A percentile compares a stretch with the other conserved stretches of the same genome.
phyloP scores from a whole-genome alignment of 129 eudicot species.

The Glebionis coronaria region DNA sequence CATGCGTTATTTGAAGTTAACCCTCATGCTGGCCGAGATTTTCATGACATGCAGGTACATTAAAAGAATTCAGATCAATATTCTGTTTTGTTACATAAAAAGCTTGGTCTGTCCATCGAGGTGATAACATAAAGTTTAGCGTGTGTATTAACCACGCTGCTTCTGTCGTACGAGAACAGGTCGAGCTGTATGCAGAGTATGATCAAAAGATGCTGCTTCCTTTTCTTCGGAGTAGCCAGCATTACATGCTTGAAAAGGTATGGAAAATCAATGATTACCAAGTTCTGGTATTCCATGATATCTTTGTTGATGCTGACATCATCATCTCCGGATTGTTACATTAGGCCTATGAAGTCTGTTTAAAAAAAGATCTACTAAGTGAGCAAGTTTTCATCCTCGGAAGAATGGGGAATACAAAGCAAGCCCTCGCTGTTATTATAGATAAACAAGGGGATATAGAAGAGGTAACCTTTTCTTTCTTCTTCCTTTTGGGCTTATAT shows the following conservation, averaged over 20 bases:
- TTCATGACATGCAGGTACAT: conserved; percentile 96
- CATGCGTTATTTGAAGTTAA: conserved; percentile 71
- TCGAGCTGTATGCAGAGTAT: conserved; percentile 90
- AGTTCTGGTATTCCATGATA: background rate
- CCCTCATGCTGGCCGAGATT: conserved; percentile 90
- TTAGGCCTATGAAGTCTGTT: conserved; percentile 94
- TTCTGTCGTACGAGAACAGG: conserved; percentile 41
- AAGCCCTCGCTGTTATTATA: conserved; percentile 88
- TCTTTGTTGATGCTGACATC: conserved; percentile 18
- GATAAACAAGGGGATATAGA: conserved; percentile 78
- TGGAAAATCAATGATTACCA: conserved; percentile 9
- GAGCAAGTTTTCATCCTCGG: conserved; percentile 97
- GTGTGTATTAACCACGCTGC: conserved; percentile 11
- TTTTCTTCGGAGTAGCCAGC: conserved; percentile 95
- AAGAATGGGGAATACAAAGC: conserved; percentile 89
- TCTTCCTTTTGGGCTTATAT: background rate
- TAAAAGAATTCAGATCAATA: conserved; percentile 6
- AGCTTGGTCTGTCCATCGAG: background rate
- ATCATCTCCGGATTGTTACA: conserved; percentile 17
- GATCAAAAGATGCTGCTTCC: conserved; percentile 91
- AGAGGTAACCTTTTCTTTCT: conserved; percentile 46
- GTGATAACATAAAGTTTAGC: conserved; percentile 1
- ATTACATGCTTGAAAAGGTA: conserved; percentile 94
- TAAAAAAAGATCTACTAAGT: conserved; percentile 58
- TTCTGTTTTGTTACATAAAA: background rate